These are phyloP conservation scores for Ganoderma leucocontextum DNA, from an alignment of 1,284 basidiomycete genomes.

Conservation along the genomic window DNA sequence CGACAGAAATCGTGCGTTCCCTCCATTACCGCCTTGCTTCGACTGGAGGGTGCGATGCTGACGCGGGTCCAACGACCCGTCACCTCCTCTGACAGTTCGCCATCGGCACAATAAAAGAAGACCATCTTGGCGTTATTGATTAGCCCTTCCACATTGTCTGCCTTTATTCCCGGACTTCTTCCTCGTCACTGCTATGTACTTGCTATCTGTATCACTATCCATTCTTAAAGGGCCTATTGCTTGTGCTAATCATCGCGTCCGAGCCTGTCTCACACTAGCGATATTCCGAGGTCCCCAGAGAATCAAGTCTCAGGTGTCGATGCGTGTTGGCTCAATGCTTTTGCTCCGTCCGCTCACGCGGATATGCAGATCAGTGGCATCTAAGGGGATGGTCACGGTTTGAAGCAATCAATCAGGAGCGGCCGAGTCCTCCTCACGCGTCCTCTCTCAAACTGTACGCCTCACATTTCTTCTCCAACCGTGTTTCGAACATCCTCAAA, in stretches of 20 bases:
- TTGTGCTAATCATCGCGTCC: neutral
- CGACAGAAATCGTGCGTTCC: constrained; percentile 90
- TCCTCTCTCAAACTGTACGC: too few relatives aligned
- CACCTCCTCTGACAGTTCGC: constrained; percentile 68
- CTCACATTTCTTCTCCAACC: too few relatives aligned
- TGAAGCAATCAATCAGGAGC: too few relatives aligned
- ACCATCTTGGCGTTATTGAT: constrained; percentile 89
- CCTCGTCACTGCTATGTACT: constrained; percentile 23
- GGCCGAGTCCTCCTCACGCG: too few relatives aligned
- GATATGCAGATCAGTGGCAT: neutral
- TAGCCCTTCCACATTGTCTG: constrained; percentile 36
- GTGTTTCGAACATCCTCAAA: too few relatives aligned
- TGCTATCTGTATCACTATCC: constrained; percentile 31
- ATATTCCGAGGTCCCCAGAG: neutral
- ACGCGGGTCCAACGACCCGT: neutral
- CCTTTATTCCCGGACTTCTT: neutral
- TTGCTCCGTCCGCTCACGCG: neutral
- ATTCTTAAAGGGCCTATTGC: neutral
- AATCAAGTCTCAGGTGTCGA: neutral
- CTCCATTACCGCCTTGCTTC: neutral
- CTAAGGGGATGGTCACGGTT: too few relatives aligned
- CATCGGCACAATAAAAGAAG: constrained; percentile 95
- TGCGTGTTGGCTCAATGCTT: neutral
- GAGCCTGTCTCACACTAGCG: neutral
- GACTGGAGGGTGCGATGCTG: neutral